Evolutionary conservation across 1,284 basidiomycete genomes (phyloP), one percentile per base, ranked within the genome.

Genomic region (Amylostereum areolatum): DNA sequence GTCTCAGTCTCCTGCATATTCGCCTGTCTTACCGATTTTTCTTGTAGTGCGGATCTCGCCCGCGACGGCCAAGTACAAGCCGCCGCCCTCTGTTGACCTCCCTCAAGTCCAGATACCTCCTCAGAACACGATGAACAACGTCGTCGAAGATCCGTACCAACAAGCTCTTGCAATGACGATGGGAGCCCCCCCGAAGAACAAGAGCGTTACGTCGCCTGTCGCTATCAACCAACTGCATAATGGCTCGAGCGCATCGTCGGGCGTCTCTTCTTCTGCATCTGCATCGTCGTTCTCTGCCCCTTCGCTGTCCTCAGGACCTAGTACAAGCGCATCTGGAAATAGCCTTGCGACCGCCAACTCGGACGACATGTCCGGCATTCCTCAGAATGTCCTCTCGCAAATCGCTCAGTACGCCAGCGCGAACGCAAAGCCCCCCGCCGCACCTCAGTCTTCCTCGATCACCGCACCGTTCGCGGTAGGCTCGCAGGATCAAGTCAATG

Each of bases 21-120:
- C 52, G 64, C 41, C 65, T 55, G 28, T 54, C 57, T 49, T 54
- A 56, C 37, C 52, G 34, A 41, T 53, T 39, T 48, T 42, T 42
- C 32, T 45, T 53, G 42, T 59, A 90, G 88, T 92, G 89, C 85
- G 89, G 50, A 89, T 92, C 54, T 91, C 89, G 7, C 87, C 89
- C 28, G 89, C 89, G n/a, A 92, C 89, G 0, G 89, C 89, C 18
- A 92, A 92, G 64, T 86, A 83, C 68, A 91, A 89, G 65, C 74
- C 79, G 2, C 74, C 78, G 7, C 70, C 71, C 3, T 61, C 67
- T n/a, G 59, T 74, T 47, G 78, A 80, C 48, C 64, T 78, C 44
- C 69, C 78, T 29, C 72, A 75, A 50, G 66, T 76, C 32, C 77
- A 73, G 43, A 72, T 73, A 49, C 69, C 72, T 10, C 59, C 71